Evolutionary conservation across 2,329 filamentous ascomycete species (phyloP).

Genomic region (Penicillium sp.): DNA sequence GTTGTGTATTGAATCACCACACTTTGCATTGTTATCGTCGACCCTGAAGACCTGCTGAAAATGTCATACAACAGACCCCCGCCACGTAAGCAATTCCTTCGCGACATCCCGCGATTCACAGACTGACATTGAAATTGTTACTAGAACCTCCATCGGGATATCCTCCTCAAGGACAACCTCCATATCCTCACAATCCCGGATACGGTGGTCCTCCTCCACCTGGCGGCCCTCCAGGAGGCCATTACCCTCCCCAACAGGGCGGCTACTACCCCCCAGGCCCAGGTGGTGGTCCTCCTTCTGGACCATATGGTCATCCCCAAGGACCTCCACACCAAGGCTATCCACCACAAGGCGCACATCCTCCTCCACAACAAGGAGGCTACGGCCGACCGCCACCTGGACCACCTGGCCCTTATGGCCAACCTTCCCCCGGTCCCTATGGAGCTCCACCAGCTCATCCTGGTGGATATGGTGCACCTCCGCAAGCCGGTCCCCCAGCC

Average conservation of each 20-base stretch:
- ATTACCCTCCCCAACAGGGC: slow-evolving; percentile 6
- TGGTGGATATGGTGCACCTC: slow-evolving; percentile 21
- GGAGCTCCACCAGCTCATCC: slow-evolving; percentile 25
- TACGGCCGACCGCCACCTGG: slow-evolving; percentile 23
- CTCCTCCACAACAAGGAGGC: slow-evolving; percentile 19
- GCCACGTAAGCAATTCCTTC: slow-evolving; percentile 7
- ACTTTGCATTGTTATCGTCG: neutral
- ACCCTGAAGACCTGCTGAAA: neutral
- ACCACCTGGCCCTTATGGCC: slow-evolving; percentile 16
- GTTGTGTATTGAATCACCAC: neutral
- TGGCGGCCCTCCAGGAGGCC: neutral
- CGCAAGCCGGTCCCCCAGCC: slow-evolving; percentile 53
- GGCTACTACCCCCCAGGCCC: slow-evolving; percentile 1
- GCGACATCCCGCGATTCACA: neutral
- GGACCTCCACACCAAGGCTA: slow-evolving; percentile 12
- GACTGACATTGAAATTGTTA: neutral
- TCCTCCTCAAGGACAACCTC: slow-evolving; percentile 14
- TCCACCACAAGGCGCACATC: slow-evolving; percentile 23
- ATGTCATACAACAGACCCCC: slow-evolving; percentile 15
- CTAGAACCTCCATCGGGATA: slow-evolving; percentile 13
- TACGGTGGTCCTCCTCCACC: slow-evolving; percentile 9
- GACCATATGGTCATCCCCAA: slow-evolving; percentile 9
- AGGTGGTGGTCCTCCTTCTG: slow-evolving; percentile 1
- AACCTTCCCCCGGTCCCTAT: slow-evolving; percentile 21
- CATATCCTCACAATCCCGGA: slow-evolving; percentile 11